Evolutionary conservation across 2,329 filamentous ascomycete species (phyloP), one percentile per base, ranked within the genome.

Genomic region (Aspergillus tamarii): DNA sequence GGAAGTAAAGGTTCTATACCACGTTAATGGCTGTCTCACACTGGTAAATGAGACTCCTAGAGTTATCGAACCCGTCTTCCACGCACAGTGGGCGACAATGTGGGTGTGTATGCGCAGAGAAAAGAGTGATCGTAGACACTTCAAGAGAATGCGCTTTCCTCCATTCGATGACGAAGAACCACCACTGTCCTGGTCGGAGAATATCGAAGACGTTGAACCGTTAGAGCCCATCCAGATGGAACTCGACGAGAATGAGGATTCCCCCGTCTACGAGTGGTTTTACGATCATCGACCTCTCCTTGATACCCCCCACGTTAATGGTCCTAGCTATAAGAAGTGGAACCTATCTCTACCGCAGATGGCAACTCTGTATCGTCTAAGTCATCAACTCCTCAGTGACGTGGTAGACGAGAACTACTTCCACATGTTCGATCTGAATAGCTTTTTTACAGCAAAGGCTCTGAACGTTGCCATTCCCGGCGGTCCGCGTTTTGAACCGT

Each of bases 61-160:
- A 72, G 96, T 99, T 61, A 98, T 99, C 73, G 95, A 98, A 76
- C 95, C 95, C 0, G 92, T 99, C 4, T 99, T 96, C 79, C 94
- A 97, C 76, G 95, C 95, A 62, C 95, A 99, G 78, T 99, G 95
- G 95, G 95, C 95, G 14, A 96, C 94, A 60, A 99, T 99, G 95
- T 99, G 95, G 95, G 90, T 96, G 30, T 93, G 91, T 52, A 99
- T 99, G 95, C 89, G 95, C 72, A 91, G 96, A 72, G 95, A 99
- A 77, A 99, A 99, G 85, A 95, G 93, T 75, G 95, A 99, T 74
- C 85, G 95, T 78, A 85, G 94, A 75, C 88, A 98, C 72, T 99
- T 99, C 85, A 99, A 99, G 84, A 89, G 95, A 68, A 99, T 99
- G 95, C 89, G 96, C 71, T 99, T 99, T 73, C 95, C 95, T 21